Evolutionary conservation across 2,329 filamentous ascomycete genomes (phyloP).

Genomic region (Stachybotrys elegans): DNA sequence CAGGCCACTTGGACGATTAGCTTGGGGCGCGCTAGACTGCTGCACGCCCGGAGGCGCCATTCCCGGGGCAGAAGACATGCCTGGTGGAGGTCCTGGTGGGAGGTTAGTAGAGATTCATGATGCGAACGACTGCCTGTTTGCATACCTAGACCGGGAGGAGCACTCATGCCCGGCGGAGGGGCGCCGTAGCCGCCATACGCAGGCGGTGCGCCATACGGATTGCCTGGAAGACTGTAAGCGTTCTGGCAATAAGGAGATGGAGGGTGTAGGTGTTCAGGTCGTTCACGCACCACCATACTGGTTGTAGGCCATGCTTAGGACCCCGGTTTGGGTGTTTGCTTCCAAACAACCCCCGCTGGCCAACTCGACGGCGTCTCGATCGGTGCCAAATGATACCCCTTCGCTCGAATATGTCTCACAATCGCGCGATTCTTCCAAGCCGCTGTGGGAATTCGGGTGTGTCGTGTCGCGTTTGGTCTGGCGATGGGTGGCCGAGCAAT

Average conservation of each 20-base stretch:
- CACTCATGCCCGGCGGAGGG: slow-evolving; percentile 63
- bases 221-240: slow-evolving; percentile 20
- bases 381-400: too few species aligned
- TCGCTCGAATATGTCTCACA: too few species aligned
- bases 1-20: slow-evolving; percentile 74
- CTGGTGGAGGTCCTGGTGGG: slow-evolving; percentile 64
- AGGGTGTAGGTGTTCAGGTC: slow-evolving; percentile 11
- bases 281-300: slow-evolving; percentile 53
- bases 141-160: slow-evolving; percentile 79
- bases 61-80: slow-evolving; percentile 75
- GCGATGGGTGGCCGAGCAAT: too few species aligned
- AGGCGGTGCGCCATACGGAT: slow-evolving; percentile 69
- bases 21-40: slow-evolving; percentile 66
- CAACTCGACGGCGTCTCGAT: neutral
- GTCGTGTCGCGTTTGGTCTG: too few species aligned
- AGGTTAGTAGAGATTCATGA: slow-evolving; percentile 11
- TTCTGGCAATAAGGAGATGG: neutral
- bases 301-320: slow-evolving; percentile 49
- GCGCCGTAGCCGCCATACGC: slow-evolving; percentile 66
- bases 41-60: slow-evolving; percentile 74
- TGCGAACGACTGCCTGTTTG: slow-evolving; percentile 7
- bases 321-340: neutral
- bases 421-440: too few species aligned
- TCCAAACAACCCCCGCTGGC: neutral
- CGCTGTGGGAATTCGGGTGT: too few species aligned